Base-by-base conservation (phyloP, 2,329 filamentous ascomycete genomes). In the Aspergillus texensis region DNA sequence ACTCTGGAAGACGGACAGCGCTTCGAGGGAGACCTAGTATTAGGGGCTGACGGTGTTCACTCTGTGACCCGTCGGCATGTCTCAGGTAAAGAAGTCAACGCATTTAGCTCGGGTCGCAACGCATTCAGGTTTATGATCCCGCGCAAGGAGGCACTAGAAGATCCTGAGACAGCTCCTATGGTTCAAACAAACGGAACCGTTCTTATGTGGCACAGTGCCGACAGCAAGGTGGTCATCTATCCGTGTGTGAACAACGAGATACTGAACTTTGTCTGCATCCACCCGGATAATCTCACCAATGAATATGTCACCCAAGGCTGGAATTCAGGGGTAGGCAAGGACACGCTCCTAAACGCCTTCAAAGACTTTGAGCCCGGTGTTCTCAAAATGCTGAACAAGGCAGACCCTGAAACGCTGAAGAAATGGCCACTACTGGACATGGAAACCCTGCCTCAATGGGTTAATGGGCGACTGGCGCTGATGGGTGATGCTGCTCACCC, bases 401-500 rank as follows among this genome's bases (percentile, higher is more conserved):
- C 77, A 0, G 79, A 83, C n/a, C 74, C 79, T 0, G 70, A 77
- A 0, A 78, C 77, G 0, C 69, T 88, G 24, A 87, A 84, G 60
- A 76, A 87, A 0, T 90, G 86, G 87, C 83, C 81, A 26, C 74
- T 90, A 1, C 72, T 88, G 4, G 89, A 91, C 66, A 89, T 90
- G 85, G 82, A 85, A 4, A 76, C 81, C 1, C 73, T 91, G 19
- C 81, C 83, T 0, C 80, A 76, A 0, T 91, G 87, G 84, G 78
- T 80, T 0, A 81, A 84, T 2, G 84, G 76, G 0, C 81, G 79
- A 6, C 71, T 90, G 21, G 87, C 82, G 1, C 73, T 91, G 0
- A 74, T 91, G 0, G 89, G 89, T 0, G 89, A 91, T 71, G 88
- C 89, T 0, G 89, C 88, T 0, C 89, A 92, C 71, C 88, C 89